Evolutionary conservation across 805 yeast species (phyloP), one percentile per base, ranked within the genome.

Genomic region (Candida jianshihensis): DNA sequence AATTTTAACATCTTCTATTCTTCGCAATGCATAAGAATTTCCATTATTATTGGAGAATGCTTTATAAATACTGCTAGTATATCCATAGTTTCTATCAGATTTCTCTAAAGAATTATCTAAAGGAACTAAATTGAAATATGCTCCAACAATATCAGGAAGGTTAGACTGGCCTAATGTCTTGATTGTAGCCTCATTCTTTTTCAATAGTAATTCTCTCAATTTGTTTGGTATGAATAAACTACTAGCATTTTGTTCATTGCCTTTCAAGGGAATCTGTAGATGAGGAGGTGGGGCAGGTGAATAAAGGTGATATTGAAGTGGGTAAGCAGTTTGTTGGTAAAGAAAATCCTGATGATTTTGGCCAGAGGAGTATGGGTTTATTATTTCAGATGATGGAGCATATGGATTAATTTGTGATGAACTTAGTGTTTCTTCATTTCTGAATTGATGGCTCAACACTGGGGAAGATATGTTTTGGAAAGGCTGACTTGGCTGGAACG

Each of bases 251-350:
- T 87, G 71, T 59, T 88, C 89, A 54, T 88, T 78, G 1, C 85
- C 75, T 33, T 71, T 70, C 42, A 83, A 62, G 12, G 79, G 77
- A 9, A 73, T 58, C 28, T 70, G 67, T 33, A 79, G 57, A 51
- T 81, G 78, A 8, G 88, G 89, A 3, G 89, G 86, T 9, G 96
- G 90, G 21, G 76, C 71, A 2, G 97, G 97, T 0, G 96, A 92
- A 60, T 90, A 89, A 27, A 87, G 61, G 59, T 89, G 96, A 55
- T 85, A 84, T 51, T 87, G 87, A 30, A 85, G 61, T 0, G 83
- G 82, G 44, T 62, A 76, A 26, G 56, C 34, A 24, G 63, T 46
- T 15, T 41, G 45, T 22, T 33, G 44, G 27, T 49, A 38, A 35
- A 46, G 16, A n/a, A 31, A 46, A 9, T 48, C 37, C 19, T 48